phyloP scores from a whole-genome alignment of 192 early-diverging fungal genomes.

The Coemansia sp. region DNA sequence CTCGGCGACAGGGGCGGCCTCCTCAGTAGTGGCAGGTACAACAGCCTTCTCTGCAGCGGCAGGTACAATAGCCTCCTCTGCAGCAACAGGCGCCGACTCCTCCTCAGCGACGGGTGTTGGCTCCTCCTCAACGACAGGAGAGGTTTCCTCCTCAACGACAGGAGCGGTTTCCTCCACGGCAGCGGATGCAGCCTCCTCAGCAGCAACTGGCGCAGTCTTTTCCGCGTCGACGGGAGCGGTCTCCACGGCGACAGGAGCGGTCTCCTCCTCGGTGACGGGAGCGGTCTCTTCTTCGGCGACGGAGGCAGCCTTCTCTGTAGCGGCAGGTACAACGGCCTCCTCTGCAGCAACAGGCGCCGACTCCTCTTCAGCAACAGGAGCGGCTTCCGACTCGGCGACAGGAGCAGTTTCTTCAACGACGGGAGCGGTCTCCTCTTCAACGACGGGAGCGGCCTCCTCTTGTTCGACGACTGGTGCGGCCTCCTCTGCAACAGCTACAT shows the following conservation, averaged over 20 bases:
- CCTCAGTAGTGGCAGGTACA: not conserved
- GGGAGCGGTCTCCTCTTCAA: constrained; percentile 2
- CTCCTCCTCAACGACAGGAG: too few species aligned
- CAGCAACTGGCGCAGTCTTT: not conserved
- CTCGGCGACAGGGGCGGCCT: not conserved
- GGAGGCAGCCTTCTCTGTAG: not conserved
- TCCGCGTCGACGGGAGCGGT: not conserved
- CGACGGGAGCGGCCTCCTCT: not conserved
- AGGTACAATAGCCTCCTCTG: not conserved
- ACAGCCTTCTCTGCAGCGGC: too few species aligned
- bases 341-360: not conserved
- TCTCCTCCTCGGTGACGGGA: constrained; percentile 9
- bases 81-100: constrained; percentile 1
- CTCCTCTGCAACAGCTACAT: constrained; percentile 10
- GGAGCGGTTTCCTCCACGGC: too few species aligned
- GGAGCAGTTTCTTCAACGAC: constrained; percentile 4
- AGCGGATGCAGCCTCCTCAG: not conserved
- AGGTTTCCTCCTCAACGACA: too few species aligned
- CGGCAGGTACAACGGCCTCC: not conserved
- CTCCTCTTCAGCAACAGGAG: constrained; percentile 9
- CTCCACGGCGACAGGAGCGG: constrained; percentile 2
- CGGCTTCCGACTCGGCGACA: not conserved
- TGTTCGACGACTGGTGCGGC: constrained; percentile 13
- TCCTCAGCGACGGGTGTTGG: too few species aligned
- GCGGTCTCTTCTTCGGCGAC: not conserved